A percentile compares a stretch with the other conserved stretches of the same genome.
phyloP scores from a whole-genome alignment of 768 basidiomycete genomes.

The Porphyrellus cyaneotinctus region DNA sequence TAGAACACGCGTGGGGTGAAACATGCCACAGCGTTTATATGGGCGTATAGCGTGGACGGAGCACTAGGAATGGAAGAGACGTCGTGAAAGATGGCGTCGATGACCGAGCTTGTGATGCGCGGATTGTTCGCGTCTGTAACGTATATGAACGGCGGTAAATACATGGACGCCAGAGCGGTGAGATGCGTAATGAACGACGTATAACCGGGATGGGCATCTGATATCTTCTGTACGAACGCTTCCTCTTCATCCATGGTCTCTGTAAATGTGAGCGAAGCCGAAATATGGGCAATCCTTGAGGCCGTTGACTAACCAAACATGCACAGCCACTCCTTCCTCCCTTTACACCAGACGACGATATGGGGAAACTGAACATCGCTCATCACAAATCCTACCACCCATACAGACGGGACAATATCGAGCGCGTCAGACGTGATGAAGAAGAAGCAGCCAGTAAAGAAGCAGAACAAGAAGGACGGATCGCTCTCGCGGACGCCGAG shows the following conservation, averaged over 20 bases:
- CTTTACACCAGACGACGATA: not conserved
- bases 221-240: not conserved
- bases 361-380: conserved; percentile 64
- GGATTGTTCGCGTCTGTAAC: conserved; percentile 55
- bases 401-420: conserved; percentile 80
- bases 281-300: no score
- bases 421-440: conserved; percentile 75
- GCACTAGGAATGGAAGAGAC: conserved; percentile 8
- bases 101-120: conserved; percentile 42
- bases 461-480: conserved; percentile 64
- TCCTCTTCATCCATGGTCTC: conserved; percentile 19
- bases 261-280: no score
- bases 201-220: conserved; percentile 24
- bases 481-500: conserved; percentile 78
- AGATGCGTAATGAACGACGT: conserved; percentile 22
- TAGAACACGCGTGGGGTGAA: conserved; percentile 62
- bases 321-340: not conserved
- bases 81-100: conserved; percentile 14
- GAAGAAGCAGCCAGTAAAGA: conserved; percentile 69
- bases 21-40: conserved; percentile 54
- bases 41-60: conserved; percentile 38
- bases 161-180: conserved; percentile 29
- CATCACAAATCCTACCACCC: conserved; percentile 92
- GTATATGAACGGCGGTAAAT: conserved; percentile 64
- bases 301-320: conserved; percentile 10